Evolutionary conservation across 176 grass and related monocot genomes (phyloP), one percentile per base, ranked within the genome.

Genomic region (Ananas comosus): DNA sequence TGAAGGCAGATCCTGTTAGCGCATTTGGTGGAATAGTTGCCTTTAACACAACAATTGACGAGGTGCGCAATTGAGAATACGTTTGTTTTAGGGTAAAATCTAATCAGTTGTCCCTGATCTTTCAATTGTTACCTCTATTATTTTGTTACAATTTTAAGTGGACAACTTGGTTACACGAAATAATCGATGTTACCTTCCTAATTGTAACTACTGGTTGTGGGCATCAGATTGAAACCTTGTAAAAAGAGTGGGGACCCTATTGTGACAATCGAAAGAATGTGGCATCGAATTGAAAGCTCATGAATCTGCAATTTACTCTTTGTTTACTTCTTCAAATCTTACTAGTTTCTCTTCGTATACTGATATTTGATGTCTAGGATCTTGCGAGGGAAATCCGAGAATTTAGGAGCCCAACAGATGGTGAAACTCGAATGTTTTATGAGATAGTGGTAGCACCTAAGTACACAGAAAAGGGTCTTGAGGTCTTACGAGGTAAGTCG

Each of bases 21-120:
- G 93, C 93, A 66, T 97, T 92, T 77, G 86, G 93, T 9, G 89
- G 93, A 13, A 97, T 97, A 59, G 89, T 97, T 49, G 93, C 86
- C 11, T 97, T 97, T 68, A 97, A 97, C 57, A 90, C 54, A 12
- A 87, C 63, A 17, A 78, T 97, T 47, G 89, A 90, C 14, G 88
- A 87, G 84, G 88, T 86, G 78, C 51, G 48, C n/a, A 48, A 13
- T 42, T 63, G 11, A 65, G 10, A 57, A 51, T 53, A 64, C 17
- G 33, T 68, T 21, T 63, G 51, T 48, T 74, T 11, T 22, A 69
- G 66, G 67, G 19, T 33, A 51, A 53, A 66, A 42, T 42, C 33
- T 42, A 5, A 42, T 42, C 33, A 42, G 33, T 42, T 42, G 33
- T 42, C 33, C 33, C 50, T 14, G 25, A 17, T 68, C 22, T 9